Evolutionary conservation across 148 eudicot genomes (phyloP), one percentile per base, ranked within the genome.

Genomic region (Polygonum maritimum): DNA sequence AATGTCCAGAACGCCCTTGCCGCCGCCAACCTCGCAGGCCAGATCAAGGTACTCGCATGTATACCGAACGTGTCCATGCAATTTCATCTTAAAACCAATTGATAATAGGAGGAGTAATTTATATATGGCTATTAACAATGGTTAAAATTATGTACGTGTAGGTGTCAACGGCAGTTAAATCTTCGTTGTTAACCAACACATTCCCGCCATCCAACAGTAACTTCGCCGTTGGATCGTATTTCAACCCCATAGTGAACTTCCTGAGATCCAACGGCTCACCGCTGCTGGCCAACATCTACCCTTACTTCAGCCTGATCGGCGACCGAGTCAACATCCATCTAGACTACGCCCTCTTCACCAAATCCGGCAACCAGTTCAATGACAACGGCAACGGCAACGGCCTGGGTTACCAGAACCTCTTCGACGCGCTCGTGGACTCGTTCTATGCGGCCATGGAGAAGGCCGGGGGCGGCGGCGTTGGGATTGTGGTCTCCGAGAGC

Each of bases 361-460:
- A 80, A 45, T 80, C 85, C 2, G 83, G 76, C 35, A 72, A 80
- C 4, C 80, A 67, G 0, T 77, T 86, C 21, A 75, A 78, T 2
- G 89, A 87, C 31, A 26, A 78, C 4, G 89, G 84, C 31, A 26
- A 26, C 3, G 79, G 76, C 21, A 82, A 82, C 21, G 81, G 79
- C 0, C 48, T 82, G 13, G 45, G 48, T 4, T 87, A 87, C 80
- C 79, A 83, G 15, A 87, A 85, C 55, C 78, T 87, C 1, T 87
- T 87, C 55, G 88, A 87, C 48, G 88, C 88, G 1, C 21, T 83
- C 73, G 55, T 87, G 14, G 90, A 87, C 75, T 78, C 79, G 1
- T 77, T 83, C n/a, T 85, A 85, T 62, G 84, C 85, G 12, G 90
- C 88, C 7, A 16, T 87, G 3, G 85, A 80, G 16, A 76, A 49